Evolutionary conservation across 345 rosid genomes (phyloP).

Genomic region (Turnera subulata): DNA sequence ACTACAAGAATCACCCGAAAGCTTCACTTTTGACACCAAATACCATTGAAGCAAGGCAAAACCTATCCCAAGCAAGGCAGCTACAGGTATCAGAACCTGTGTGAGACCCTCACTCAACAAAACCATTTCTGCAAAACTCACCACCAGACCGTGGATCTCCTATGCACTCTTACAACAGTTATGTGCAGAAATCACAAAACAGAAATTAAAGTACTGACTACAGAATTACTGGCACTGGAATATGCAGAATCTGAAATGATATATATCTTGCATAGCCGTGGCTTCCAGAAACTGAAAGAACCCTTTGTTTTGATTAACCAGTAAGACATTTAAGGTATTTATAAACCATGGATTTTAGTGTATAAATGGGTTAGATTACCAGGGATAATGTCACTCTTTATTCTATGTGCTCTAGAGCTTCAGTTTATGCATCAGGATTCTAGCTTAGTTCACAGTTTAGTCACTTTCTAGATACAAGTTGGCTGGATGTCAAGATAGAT

Average conservation of each 20-base stretch:
- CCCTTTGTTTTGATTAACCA: conserved; percentile 53
- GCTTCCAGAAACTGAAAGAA: conserved; percentile 14
- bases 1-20: too few species aligned
- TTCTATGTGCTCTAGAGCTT: too few species aligned
- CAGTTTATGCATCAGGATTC: too few species aligned
- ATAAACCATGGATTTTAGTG: too few species aligned
- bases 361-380: too few species aligned
- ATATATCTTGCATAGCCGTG: conserved; percentile 18
- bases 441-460: too few species aligned
- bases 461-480: too few species aligned
- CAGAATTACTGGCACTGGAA: neutral
- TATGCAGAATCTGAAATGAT: conserved; percentile 13
- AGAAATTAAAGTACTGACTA: neutral
- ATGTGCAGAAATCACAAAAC: neutral
- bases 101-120: conserved; percentile 41
- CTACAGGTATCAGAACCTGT: conserved; percentile 48
- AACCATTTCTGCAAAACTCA: conserved; percentile 33
- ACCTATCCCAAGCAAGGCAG: conserved; percentile 50
- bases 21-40: conserved; percentile 52
- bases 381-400: too few species aligned
- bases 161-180: neutral
- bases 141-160: neutral
- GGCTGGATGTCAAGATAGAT: too few species aligned
- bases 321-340: too few species aligned
- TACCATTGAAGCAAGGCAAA: conserved; percentile 70